These are phyloP conservation scores for Rubus idaeus DNA, from an alignment of 306 rosid species.

Conservation along the genomic window DNA sequence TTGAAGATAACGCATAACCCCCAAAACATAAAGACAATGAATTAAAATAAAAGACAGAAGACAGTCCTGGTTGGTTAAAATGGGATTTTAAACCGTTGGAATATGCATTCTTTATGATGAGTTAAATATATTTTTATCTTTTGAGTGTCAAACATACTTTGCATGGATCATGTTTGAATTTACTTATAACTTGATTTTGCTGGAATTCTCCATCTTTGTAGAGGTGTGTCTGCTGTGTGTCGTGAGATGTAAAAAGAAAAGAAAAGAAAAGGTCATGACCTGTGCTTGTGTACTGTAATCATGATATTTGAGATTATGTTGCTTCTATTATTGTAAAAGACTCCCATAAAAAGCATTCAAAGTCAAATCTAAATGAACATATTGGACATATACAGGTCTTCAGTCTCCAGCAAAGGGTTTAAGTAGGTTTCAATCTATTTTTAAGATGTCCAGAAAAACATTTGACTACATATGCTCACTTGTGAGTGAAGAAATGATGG, in stretches of 20 bases:
- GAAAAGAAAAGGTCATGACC: background rate
- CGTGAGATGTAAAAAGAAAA: background rate
- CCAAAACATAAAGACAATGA: background rate
- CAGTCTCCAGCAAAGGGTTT: constrained; percentile 44
- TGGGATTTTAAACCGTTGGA: background rate
- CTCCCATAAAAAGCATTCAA: constrained; percentile 15
- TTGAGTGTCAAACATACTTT: background rate
- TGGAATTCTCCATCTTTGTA: background rate
- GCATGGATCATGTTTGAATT: background rate
- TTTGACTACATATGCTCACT: constrained; percentile 84
- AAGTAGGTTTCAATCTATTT: constrained; percentile 54
- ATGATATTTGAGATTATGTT: background rate
- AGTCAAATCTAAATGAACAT: constrained; percentile 12
- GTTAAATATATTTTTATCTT: background rate
- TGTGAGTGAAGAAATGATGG: constrained; percentile 75
- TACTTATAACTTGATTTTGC: background rate
- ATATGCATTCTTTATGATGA: background rate
- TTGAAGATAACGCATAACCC: background rate
- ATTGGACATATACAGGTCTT: constrained; percentile 42
- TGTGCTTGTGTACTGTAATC: background rate
- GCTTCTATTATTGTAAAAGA: background rate
- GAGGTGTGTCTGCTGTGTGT: background rate
- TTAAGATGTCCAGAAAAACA: constrained; percentile 60
- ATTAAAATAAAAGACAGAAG: background rate
- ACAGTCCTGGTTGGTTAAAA: background rate